phyloP scores from a whole-genome alignment of 2,329 filamentous ascomycete species.

The Cladophialophora psammophila region DNA sequence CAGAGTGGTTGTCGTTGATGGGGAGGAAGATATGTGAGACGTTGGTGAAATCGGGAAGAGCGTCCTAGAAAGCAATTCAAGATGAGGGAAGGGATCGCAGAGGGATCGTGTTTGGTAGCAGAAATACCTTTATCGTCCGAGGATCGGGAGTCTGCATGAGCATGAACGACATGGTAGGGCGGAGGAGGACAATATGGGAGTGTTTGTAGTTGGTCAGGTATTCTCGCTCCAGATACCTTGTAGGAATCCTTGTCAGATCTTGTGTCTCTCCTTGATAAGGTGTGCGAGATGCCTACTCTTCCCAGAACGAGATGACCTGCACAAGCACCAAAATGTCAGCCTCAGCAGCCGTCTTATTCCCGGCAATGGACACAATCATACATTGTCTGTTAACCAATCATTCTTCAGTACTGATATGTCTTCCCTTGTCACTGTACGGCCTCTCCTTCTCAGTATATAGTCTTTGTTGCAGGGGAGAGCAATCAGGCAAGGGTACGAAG shows the following conservation, averaged over 20 bases:
- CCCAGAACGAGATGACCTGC: conserved; percentile 95
- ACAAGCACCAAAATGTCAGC: conserved; percentile 8
- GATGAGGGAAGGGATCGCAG: neutral
- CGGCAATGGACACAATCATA: conserved; percentile 53
- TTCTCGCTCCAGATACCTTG: conserved; percentile 84
- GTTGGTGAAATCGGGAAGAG: conserved; percentile 78
- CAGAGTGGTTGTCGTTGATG: conserved; percentile 85
- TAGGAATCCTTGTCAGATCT: conserved; percentile 22
- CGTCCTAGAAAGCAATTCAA: conserved; percentile 54
- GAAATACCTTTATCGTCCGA: conserved; percentile 54
- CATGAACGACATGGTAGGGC: conserved; percentile 91
- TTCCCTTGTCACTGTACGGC: conserved; percentile 75
- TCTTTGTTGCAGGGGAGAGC: neutral
- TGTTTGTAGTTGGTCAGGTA: conserved; percentile 79
- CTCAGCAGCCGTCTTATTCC: neutral
- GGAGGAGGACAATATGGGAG: conserved; percentile 86
- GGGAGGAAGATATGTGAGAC: conserved; percentile 95
- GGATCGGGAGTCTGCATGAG: conserved; percentile 75
- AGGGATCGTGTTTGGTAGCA: neutral
- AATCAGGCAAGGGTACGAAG: neutral
- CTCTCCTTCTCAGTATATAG: conserved; percentile 16
- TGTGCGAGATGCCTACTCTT: conserved; percentile 70
- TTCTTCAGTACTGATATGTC: conserved; percentile 87
- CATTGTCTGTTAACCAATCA: conserved; percentile 98
- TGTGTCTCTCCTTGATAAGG: neutral